These are phyloP conservation scores for Adiantum capillusveneris DNA, from an alignment of 75 land plant genomes.

Conservation along the genomic window DNA sequence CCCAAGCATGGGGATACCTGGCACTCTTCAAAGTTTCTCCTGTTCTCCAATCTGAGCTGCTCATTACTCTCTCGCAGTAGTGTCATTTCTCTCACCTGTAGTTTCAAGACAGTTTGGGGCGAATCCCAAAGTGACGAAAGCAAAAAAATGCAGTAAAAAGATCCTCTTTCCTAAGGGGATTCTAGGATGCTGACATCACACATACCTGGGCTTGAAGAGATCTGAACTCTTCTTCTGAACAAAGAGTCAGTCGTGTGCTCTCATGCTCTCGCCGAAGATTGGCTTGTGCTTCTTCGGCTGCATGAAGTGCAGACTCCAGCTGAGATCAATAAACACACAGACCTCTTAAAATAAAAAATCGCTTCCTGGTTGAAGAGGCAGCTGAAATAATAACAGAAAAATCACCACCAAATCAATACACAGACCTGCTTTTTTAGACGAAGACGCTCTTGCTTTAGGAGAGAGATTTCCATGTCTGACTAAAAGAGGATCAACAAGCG, in stretches of 20 bases:
- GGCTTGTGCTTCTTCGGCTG: conserved; percentile 67
- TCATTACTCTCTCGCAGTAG: conserved; percentile 84
- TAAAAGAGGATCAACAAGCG: no score
- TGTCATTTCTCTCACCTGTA: conserved; percentile 70
- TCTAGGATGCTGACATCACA: not conserved
- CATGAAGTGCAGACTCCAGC: conserved; percentile 73
- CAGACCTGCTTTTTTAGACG: conserved; percentile 75
- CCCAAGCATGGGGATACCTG: conserved; percentile 36
- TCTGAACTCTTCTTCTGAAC: conserved; percentile 79
- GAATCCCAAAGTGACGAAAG: no score
- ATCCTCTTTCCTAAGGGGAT: not conserved
- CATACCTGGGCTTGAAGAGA: conserved; percentile 78
- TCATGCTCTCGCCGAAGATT: conserved; percentile 60
- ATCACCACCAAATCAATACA: no score
- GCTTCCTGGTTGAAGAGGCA: no score
- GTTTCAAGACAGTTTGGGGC: no score
- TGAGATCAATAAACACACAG: conserved; percentile 8
- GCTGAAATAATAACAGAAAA: no score
- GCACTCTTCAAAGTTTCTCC: conserved; percentile 79
- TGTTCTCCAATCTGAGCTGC: conserved; percentile 86
- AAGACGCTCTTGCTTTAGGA: conserved; percentile 76
- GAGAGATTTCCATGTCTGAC: conserved; percentile 84
- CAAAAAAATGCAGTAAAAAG: no score
- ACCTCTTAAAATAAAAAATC: no score
- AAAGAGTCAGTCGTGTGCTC: conserved; percentile 41